Percentiles rank a stretch among this genome's conserved stretches.
Evolutionary conservation across 169 alveolate species (phyloP).

Genomic region (Eimeria zaria): DNA sequence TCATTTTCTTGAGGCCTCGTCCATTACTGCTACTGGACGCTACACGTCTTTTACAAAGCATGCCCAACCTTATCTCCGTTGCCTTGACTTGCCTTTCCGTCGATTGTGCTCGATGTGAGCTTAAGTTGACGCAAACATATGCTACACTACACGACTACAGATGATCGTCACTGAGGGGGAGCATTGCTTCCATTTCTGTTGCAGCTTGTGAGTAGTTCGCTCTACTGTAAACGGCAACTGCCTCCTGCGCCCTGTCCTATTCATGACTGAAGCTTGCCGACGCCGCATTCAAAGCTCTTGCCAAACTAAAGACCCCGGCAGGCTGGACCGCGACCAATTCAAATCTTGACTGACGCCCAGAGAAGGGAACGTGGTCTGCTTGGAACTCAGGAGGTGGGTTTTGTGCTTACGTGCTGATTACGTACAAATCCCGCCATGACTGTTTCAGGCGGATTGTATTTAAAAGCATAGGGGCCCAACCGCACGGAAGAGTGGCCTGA

Average conservation of each 20-base stretch:
- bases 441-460: neutral
- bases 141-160: too few species aligned
- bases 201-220: neutral
- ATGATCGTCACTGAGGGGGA: neutral
- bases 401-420: neutral
- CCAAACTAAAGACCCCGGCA: neutral
- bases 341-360: neutral
- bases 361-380: neutral
- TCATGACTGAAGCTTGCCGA: neutral
- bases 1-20: neutral
- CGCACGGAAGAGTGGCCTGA: neutral
- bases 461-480: neutral
- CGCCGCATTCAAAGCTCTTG: neutral
- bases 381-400: neutral
- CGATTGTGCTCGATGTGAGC: too few species aligned
- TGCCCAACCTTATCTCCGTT: neutral
- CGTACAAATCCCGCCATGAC: neutral
- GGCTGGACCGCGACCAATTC: neutral
- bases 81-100: neutral
- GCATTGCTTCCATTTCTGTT: neutral
- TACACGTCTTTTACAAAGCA: neutral
- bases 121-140: too few species aligned
- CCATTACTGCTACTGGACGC: neutral
- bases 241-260: neutral
- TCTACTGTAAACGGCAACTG: neutral